These are phyloP conservation scores for Blastocrithidia nonstop DNA, from an alignment of 208 protist genomes.

Conservation along the genomic window DNA sequence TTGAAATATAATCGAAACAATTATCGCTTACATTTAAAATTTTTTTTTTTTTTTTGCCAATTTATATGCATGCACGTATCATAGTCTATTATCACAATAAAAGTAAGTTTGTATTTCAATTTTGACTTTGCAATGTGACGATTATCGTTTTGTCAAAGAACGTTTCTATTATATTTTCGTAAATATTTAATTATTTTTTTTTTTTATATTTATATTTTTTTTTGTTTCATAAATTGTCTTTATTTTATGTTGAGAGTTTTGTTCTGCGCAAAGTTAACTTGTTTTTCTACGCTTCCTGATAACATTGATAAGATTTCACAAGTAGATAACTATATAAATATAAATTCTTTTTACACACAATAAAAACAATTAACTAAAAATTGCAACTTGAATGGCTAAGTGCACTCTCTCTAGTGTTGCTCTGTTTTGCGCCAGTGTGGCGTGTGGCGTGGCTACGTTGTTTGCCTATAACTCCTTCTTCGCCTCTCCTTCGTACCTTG, in stretches of 20 bases:
- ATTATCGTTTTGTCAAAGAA: background rate
- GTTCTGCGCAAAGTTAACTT: too few relatives aligned
- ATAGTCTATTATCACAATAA: too few relatives aligned
- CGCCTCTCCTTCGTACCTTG: constrained; percentile 23
- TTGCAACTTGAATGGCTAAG: too few relatives aligned
- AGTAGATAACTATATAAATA: too few relatives aligned
- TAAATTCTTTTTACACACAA: background rate
- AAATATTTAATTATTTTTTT: constrained; percentile 1
- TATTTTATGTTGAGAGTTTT: too few relatives aligned
- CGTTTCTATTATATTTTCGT: background rate
- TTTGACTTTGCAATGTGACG: background rate
- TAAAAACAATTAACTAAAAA: constrained; percentile 5
- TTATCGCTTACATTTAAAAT: too few relatives aligned
- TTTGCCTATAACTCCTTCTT: constrained; percentile 36
- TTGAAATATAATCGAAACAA: too few relatives aligned
- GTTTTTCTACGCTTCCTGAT: too few relatives aligned
- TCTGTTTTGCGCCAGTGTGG: constrained; percentile 10
- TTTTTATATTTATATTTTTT: background rate
- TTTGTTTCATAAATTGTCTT: constrained; percentile 2
- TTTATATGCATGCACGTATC: too few relatives aligned
- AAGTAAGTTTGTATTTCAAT: too few relatives aligned
- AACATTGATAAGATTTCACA: too few relatives aligned
- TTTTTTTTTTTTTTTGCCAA: too few relatives aligned
- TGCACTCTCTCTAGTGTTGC: constrained; percentile 2
- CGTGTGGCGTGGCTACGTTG: constrained; percentile 17